Base-by-base conservation (phyloP, 208 protist species). In the Trypanosoma cruzi region DNA sequence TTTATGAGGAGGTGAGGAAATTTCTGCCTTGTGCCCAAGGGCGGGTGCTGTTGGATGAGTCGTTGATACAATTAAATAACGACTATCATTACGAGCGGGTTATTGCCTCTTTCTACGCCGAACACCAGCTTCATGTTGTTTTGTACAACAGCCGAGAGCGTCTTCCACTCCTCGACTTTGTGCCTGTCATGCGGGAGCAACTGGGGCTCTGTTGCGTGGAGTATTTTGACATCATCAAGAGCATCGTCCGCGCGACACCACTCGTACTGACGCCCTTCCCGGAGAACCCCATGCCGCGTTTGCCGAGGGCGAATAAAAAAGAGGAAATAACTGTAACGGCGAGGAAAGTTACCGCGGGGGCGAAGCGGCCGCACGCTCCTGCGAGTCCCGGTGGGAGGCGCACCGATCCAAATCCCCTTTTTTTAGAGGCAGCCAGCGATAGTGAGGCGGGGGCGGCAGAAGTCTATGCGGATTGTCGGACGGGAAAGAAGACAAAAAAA, bases 321-420 rank as follows among this genome's bases (percentile, higher is more conserved):
- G 40, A 44, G 40, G 40, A 44, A 14, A 14, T 14, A 44, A 13
- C 8, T 7, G 24, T 16, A 42, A 42, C 32, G 18, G 57, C 1
- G 22, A n/a, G 14, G 16, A n/a, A 28, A 44, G 44, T 10, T n/a
- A 40, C 37, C 0, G 59, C 31, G 24, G n/a, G 52, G 20, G 32
- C 68, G 56, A 68, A 78, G 73, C n/a, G 67, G 31, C 0, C n/a
- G 48, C 40, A 50, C 50, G 8, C 59, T 40, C 6, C 13, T 20
- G 20, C 44, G 36, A 54, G 52, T 53, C 65, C 37, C 52, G 28
- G 53, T 42, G 85, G 80, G 0, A 76, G 85, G 22, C 73, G 61
- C 29, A 91, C 80, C 8, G 80, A 91, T 42, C 77, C 82, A 29
- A 74, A 81, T 34, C 85, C 80, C 6, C 81, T 91, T 40, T 91